Evolutionary conservation across 164 flowering plant genomes (phyloP).

Genomic region (Chimonanthus praecox): DNA sequence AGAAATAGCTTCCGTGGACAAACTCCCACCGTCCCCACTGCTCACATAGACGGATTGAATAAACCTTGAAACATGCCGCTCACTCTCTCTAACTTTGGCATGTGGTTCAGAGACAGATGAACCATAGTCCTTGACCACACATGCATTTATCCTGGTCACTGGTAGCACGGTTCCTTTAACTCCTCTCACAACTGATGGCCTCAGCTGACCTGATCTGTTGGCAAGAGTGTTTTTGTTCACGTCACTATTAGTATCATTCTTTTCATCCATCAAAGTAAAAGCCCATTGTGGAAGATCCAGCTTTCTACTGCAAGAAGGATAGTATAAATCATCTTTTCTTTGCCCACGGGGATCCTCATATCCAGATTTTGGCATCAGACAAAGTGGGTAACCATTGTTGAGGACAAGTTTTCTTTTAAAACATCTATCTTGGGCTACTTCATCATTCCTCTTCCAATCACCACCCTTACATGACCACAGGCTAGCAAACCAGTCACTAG

Average conservation of each 20-base stretch:
- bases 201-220: slow-evolving; percentile 39
- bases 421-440: slow-evolving; percentile 50
- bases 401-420: slow-evolving; percentile 65
- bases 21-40: slow-evolving; percentile 45
- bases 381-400: slow-evolving; percentile 83
- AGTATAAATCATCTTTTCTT: slow-evolving; percentile 72
- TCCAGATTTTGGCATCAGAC: slow-evolving; percentile 83
- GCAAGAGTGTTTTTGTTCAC: slow-evolving; percentile 1
- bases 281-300: slow-evolving; percentile 92
- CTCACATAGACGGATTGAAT: slow-evolving; percentile 31
- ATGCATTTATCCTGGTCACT: slow-evolving; percentile 87
- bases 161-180: slow-evolving; percentile 67
- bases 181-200: slow-evolving; percentile 41
- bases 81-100: slow-evolving; percentile 47
- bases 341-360: slow-evolving; percentile 85
- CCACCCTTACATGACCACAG: slow-evolving; percentile 94
- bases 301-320: slow-evolving; percentile 57
- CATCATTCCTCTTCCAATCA: slow-evolving; percentile 94
- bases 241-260: slow-evolving; percentile 30
- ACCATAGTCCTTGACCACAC: slow-evolving; percentile 81
- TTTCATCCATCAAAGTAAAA: slow-evolving; percentile 67
- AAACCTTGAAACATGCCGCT: slow-evolving; percentile 50
- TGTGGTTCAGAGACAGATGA: slow-evolving; percentile 68
- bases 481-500: slow-evolving; percentile 57
- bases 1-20: slow-evolving; percentile 39